Evolutionary conservation across 2,329 filamentous ascomycete species (phyloP), one percentile per base, ranked within the genome.

Genomic region (Ceratocystis colombiana): DNA sequence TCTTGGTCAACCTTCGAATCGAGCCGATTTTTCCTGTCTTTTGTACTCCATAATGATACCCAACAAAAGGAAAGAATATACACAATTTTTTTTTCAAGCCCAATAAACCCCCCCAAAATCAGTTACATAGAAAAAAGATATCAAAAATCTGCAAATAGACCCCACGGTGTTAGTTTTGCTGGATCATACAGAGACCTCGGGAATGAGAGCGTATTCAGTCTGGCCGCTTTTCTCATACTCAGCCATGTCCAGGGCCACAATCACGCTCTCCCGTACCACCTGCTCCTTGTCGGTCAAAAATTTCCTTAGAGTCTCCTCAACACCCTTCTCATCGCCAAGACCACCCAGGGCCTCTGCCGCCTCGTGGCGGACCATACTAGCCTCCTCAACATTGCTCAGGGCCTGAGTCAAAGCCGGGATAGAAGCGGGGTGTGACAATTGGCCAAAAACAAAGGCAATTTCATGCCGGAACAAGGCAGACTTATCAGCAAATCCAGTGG

Each of bases 391-490:
- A 74, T 99, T 82, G 72, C 88, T 88, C 68, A 99, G 80, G 1
- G 89, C 86, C 64, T 84, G 84, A 17, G 88, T 88, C 67, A 99
- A 83, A 68, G 90, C 90, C 3, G 94, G 92, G 70, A 99, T 96
- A 1, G 91, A 96, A n/a, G 93, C 93, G 1, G 94, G 94, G 73
- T 99, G 94, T 66, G 89, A 91, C 64, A 99, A 81, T 76, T 99
- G 94, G 66, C 94, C 94, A 71, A 99, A 99, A 15, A 99, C 94
- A 74, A 99, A 99, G 15, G 94, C 94, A 70, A 99, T 91, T 75
- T 99, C 94, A 78, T 99, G 94, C 70, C 94, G 87, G 82, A 99
- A 97, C 6, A 99, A 84, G 4, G 92, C 92, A 62, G 92, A 96
- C 20, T 86, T 81, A 74, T 99, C 94, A 41, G 81, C 80, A 71